Percentiles rank a stretch among this genome's conserved stretches.
Evolutionary conservation across 257 asterid genomes (phyloP).

Genomic region (Ocimum tenuiflorum): DNA sequence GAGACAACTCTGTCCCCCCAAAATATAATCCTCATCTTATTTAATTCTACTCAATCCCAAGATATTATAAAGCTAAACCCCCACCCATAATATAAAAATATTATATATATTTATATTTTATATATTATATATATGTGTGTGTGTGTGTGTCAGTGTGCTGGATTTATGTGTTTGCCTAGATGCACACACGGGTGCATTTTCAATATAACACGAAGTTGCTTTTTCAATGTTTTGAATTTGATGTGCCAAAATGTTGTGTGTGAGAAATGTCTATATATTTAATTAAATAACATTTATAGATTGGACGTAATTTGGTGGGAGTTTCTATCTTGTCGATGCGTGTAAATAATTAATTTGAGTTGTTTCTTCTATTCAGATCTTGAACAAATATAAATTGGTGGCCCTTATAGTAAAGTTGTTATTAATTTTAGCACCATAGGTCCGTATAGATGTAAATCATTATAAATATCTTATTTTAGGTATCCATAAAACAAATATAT

Average conservation of each 20-base stretch:
- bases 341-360: too few species aligned
- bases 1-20: constrained; percentile 43
- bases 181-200: constrained; percentile 14
- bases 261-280: too few species aligned
- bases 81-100: background rate
- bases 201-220: background rate
- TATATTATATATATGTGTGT: background rate
- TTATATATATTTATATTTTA: background rate
- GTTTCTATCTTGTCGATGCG: too few species aligned
- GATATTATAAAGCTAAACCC: background rate
- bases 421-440: too few species aligned
- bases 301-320: too few species aligned
- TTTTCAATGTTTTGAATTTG: constrained; percentile 13
- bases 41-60: constrained; percentile 31
- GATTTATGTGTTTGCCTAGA: constrained; percentile 2
- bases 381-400: too few species aligned
- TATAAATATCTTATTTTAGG: too few species aligned
- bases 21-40: background rate
- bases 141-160: background rate
- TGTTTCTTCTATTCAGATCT: too few species aligned
- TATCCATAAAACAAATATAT: too few species aligned
- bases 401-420: too few species aligned
- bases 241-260: background rate
- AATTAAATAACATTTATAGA: too few species aligned
- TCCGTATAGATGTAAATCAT: too few species aligned